A percentile compares a stretch with the other conserved stretches of the same genome.
Conservation (phyloP, 2,329 filamentous ascomycete genomes). For the Epichloe aotearoae region DNA sequence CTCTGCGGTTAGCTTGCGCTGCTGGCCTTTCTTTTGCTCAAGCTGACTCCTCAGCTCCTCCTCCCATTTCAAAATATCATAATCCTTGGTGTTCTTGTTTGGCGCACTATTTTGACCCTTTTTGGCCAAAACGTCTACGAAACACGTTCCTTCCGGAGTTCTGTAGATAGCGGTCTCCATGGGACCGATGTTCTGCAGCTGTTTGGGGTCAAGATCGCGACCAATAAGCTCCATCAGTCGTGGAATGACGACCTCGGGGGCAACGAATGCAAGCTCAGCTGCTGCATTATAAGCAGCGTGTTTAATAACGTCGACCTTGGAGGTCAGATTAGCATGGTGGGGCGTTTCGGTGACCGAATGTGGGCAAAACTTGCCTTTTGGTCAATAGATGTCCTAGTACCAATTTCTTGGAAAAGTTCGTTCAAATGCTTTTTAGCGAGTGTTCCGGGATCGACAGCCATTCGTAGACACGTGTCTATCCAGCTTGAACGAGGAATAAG, state of each 20-base stretch:
- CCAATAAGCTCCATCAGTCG: conserved; percentile 62
- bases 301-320: conserved; percentile 32
- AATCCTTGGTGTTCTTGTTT: conserved; percentile 87
- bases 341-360: neutral
- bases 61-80: conserved; percentile 95
- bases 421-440: conserved; percentile 54
- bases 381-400: conserved; percentile 30
- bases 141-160: conserved; percentile 76
- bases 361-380: conserved; percentile 33
- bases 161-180: conserved; percentile 88
- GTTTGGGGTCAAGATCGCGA: conserved; percentile 56
- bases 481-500: conserved; percentile 68
- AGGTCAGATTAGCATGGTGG: conserved; percentile 1
- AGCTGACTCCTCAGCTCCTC: conserved; percentile 77
- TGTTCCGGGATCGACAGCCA: conserved; percentile 69
- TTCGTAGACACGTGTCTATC: conserved; percentile 77
- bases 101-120: conserved; percentile 57
- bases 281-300: conserved; percentile 70
- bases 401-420: conserved; percentile 55
- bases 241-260: conserved; percentile 68
- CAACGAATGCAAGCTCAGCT: conserved; percentile 86
- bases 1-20: conserved; percentile 81
- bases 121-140: conserved; percentile 81
- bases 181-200: conserved; percentile 62
- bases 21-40: conserved; percentile 82